Percentiles rank a stretch among this genome's conserved stretches.
Conservation (phyloP, 2,329 filamentous ascomycete genomes). For the Penicillium corylophilum region DNA sequence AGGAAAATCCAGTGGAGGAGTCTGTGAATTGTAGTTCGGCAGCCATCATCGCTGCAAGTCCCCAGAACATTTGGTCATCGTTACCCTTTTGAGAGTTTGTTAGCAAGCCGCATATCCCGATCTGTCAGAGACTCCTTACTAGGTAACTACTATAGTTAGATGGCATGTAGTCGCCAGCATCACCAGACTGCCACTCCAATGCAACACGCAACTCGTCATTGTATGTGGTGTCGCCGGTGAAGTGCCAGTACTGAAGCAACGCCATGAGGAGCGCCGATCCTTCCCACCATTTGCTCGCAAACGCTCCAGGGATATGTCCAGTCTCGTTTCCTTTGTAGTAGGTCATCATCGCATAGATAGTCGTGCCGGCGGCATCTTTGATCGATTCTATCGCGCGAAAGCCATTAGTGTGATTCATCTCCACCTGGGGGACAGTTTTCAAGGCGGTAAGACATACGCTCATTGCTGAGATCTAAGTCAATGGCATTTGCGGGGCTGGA, state of each 20-base stretch:
- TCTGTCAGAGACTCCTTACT: background rate
- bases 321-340: constrained; percentile 54
- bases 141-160: constrained; percentile 35
- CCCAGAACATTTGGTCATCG: constrained; percentile 71
- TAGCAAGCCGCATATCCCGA: background rate
- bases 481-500: constrained; percentile 17
- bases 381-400: constrained; percentile 36
- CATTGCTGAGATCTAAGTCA: constrained; percentile 27
- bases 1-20: constrained; percentile 45
- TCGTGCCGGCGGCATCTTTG: constrained; percentile 42
- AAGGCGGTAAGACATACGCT: constrained; percentile 18
- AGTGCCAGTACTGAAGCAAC: constrained; percentile 67
- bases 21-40: constrained; percentile 64
- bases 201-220: constrained; percentile 55
- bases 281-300: constrained; percentile 77
- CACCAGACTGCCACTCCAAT: constrained; percentile 33
- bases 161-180: constrained; percentile 36
- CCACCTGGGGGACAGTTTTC: background rate
- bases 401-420: background rate
- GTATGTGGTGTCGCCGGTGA: constrained; percentile 64
- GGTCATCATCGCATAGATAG: constrained; percentile 51
- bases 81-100: constrained; percentile 51
- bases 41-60: constrained; percentile 65
- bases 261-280: constrained; percentile 67
- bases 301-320: constrained; percentile 52